Evolutionary conservation across 176 grass and related monocot species (phyloP).

Genomic region (Lolium rigidum): DNA sequence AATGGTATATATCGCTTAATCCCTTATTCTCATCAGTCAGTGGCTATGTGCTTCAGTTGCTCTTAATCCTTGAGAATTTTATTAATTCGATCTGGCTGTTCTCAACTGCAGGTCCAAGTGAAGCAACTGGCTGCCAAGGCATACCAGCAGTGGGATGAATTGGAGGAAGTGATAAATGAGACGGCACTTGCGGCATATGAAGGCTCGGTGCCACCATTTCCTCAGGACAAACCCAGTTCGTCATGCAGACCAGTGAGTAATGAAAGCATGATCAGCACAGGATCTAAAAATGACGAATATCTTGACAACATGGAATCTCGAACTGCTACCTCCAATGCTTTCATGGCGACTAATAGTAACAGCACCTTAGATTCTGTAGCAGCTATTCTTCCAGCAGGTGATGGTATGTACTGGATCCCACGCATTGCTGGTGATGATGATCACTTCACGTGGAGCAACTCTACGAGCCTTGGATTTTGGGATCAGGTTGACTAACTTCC

Average conservation of each 20-base stretch:
- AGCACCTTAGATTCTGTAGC: slow-evolving; percentile 17
- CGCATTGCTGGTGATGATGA: neutral
- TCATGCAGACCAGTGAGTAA: slow-evolving; percentile 26
- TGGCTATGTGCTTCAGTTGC: neutral
- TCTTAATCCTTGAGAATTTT: neutral
- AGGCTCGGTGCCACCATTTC: slow-evolving; percentile 6
- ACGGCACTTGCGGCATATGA: neutral
- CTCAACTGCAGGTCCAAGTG: slow-evolving; percentile 33
- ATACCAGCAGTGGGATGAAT: slow-evolving; percentile 43
- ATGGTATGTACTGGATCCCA: slow-evolving; percentile 39
- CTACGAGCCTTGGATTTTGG: slow-evolving; percentile 30
- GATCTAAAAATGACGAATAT: slow-evolving; percentile 32
- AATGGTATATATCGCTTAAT: slow-evolving; percentile 34
- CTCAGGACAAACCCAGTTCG: slow-evolving; percentile 1
- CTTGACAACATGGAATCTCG: slow-evolving; percentile 28
- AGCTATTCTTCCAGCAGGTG: slow-evolving; percentile 20
- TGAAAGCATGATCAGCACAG: slow-evolving; percentile 55
- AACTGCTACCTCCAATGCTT: slow-evolving; percentile 40
- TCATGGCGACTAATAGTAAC: neutral
- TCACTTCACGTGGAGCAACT: slow-evolving; percentile 40
- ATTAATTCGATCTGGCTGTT: neutral
- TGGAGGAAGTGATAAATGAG: slow-evolving; percentile 39
- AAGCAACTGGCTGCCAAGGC: slow-evolving; percentile 32
- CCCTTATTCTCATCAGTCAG: neutral
- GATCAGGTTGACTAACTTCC: slow-evolving; percentile 35